Evolutionary conservation across 176 grass and related monocot genomes (phyloP).

Genomic region (Ampelocalamus luodianensis): DNA sequence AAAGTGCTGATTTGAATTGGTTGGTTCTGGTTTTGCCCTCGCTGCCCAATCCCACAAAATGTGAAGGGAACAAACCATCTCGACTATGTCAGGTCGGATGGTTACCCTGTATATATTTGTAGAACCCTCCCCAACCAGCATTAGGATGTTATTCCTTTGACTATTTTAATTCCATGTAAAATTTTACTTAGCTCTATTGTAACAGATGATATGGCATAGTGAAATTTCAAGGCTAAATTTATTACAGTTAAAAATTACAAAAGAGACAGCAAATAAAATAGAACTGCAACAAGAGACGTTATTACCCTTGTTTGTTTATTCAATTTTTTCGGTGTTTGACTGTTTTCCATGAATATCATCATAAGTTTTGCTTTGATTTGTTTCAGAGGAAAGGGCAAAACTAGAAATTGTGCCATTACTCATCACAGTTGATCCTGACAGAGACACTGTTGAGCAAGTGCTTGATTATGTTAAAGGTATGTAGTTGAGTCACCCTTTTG

Average conservation of each 20-base stretch:
- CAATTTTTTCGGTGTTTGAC: background rate
- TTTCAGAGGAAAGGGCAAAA: constrained; percentile 67
- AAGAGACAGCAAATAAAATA: background rate
- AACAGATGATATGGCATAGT: background rate
- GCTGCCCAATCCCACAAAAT: background rate
- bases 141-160: background rate
- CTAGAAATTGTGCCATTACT: constrained; percentile 90
- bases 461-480: constrained; percentile 84
- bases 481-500: background rate
- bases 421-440: constrained; percentile 93
- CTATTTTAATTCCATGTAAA: background rate
- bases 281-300: background rate
- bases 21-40: background rate
- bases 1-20: background rate
- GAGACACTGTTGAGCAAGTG: constrained; percentile 93
- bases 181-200: background rate
- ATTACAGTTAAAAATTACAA: background rate
- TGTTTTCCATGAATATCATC: background rate
- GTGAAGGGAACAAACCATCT: background rate
- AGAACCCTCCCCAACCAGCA: background rate
- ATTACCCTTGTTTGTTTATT: background rate
- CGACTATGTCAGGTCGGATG: background rate
- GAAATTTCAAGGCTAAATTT: constrained; percentile 1
- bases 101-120: background rate
- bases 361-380: constrained; percentile 31